Conservation (phyloP, 345 rosid species). For the Triadica sebifera region DNA sequence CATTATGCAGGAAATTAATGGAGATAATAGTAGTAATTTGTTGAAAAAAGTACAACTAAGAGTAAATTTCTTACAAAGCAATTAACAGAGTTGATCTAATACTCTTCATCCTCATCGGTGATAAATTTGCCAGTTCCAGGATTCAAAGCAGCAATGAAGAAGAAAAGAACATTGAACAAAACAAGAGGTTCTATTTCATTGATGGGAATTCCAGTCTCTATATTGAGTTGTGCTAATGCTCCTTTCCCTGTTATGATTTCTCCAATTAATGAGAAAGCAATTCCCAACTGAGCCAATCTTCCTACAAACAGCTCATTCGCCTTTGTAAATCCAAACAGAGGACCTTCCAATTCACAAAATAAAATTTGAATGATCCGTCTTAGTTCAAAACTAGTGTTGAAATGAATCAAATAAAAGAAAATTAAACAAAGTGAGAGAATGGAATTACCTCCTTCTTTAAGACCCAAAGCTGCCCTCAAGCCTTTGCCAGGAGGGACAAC, state of each 20-base stretch:
- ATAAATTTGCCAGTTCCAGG: constrained; percentile 92
- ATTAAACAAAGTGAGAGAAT: too few relatives aligned
- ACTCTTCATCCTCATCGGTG: constrained; percentile 66
- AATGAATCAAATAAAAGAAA: too few relatives aligned
- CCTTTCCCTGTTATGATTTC: constrained; percentile 94
- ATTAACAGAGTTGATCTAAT: constrained; percentile 9
- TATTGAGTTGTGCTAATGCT: constrained; percentile 92
- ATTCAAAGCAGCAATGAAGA: constrained; percentile 86
- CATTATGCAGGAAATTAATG: too few relatives aligned
- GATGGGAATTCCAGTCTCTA: constrained; percentile 92
- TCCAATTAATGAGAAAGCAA: constrained; percentile 89
- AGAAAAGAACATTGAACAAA: constrained; percentile 81
- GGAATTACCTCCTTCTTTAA: constrained; percentile 73
- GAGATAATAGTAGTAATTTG: neutral
- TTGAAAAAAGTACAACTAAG: neutral
- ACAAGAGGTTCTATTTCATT: constrained; percentile 89
- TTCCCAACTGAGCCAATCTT: constrained; percentile 92
- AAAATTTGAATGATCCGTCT: neutral
- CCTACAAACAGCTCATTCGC: constrained; percentile 91
- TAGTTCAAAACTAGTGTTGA: too few relatives aligned
- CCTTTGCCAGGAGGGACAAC: constrained; percentile 83
- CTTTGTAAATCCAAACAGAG: constrained; percentile 91
- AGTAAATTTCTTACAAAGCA: neutral
- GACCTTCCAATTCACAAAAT: constrained; percentile 50
- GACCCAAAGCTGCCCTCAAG: constrained; percentile 70